phyloP scores from a whole-genome alignment of 345 rosid species.

The Combretum micranthum region DNA sequence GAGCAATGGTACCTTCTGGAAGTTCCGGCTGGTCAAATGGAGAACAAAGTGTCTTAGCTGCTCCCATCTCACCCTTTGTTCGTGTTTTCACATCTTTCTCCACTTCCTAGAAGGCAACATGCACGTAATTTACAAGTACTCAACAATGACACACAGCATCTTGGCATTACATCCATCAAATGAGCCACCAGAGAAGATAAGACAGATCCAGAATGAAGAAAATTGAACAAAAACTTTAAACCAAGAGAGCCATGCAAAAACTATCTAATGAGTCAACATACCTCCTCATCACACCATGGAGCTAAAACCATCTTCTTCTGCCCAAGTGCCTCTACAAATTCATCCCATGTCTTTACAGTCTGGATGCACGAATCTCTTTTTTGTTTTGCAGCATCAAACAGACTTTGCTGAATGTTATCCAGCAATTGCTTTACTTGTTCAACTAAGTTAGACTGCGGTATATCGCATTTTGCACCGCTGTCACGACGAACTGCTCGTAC shows the following conservation, averaged over 20 bases:
- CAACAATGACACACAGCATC: not conserved
- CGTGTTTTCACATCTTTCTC: slow-evolving; percentile 85
- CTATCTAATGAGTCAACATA: slow-evolving; percentile 11
- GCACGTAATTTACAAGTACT: not conserved
- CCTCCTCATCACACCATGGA: slow-evolving; percentile 99
- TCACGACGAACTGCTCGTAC: slow-evolving; percentile 88
- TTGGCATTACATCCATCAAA: not conserved
- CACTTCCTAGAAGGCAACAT: slow-evolving; percentile 47
- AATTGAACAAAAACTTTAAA: not conserved
- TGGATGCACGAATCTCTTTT: slow-evolving; percentile 69
- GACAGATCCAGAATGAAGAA: not conserved
- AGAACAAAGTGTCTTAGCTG: slow-evolving; percentile 86
- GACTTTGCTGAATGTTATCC: slow-evolving; percentile 56
- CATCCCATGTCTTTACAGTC: slow-evolving; percentile 75
- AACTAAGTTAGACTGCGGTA: slow-evolving; percentile 48
- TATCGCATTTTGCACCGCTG: slow-evolving; percentile 57
- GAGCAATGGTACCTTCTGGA: slow-evolving; percentile 40
- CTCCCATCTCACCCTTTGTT: slow-evolving; percentile 90
- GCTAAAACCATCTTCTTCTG: slow-evolving; percentile 85
- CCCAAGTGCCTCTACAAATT: slow-evolving; percentile 61
- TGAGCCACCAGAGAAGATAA: not conserved
- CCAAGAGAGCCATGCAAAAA: not conserved
- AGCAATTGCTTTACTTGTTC: slow-evolving; percentile 51
- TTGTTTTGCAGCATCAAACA: slow-evolving; percentile 59
- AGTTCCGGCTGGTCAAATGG: slow-evolving; percentile 95